Evolutionary conservation across 2,329 filamentous ascomycete species (phyloP).

Genomic region (Beauveria sp.): DNA sequence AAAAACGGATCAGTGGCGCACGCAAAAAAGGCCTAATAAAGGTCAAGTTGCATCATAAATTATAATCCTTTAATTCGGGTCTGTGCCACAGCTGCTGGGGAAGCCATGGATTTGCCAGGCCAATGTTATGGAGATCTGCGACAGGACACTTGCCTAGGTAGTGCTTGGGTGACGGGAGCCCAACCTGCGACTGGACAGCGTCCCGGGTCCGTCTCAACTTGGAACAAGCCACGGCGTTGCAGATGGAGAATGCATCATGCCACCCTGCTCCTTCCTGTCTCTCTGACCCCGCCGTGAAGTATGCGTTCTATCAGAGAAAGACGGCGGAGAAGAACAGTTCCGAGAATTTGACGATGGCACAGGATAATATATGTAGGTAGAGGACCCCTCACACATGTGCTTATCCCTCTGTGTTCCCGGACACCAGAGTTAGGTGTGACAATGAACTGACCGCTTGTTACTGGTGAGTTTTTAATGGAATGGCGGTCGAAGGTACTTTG

Average conservation of each 20-base stretch:
- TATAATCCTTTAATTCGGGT: not conserved
- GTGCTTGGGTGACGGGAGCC: not conserved
- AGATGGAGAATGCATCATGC: not conserved
- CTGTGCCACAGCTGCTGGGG: not conserved
- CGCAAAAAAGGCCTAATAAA: not conserved
- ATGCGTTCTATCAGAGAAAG: not conserved
- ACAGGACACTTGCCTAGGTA: not conserved
- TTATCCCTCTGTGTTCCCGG: too few species aligned
- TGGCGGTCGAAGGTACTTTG: not conserved
- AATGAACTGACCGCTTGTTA: not conserved
- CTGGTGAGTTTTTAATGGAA: too few species aligned
- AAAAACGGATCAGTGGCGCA: not conserved
- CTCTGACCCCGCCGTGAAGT: not conserved
- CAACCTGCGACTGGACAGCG: slow-evolving; percentile 1
- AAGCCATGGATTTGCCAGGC: not conserved
- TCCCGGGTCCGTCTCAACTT: slow-evolving; percentile 10
- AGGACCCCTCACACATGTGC: too few species aligned
- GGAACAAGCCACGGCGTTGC: slow-evolving; percentile 9
- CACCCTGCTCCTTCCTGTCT: not conserved
- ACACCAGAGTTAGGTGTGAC: not conserved
- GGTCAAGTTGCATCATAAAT: not conserved
- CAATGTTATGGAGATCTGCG: not conserved
- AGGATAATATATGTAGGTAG: not conserved
- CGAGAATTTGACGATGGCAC: not conserved
- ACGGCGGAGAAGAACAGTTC: not conserved